Base-by-base conservation (phyloP, 73 alveolate genomes). In the Paramecium caudatum region DNA sequence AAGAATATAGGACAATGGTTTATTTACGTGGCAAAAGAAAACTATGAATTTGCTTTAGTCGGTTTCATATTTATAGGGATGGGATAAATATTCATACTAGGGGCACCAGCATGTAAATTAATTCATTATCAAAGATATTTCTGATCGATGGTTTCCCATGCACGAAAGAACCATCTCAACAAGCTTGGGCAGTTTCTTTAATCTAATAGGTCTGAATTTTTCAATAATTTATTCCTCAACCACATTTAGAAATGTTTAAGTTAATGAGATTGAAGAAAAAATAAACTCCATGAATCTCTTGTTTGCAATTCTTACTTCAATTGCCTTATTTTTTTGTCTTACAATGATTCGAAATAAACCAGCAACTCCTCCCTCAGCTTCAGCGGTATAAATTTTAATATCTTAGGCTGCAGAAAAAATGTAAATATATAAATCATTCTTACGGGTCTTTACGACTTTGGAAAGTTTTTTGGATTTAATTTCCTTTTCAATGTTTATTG, bases 71-170 rank as follows among this genome's bases (percentile, higher is more conserved):
- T 74, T 19, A 37, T 69, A 16, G 88, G 88, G 15, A 30, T 65
- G 49, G 55, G 83, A 32, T 36, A 65, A 36, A 65, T 36, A 13
- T 65, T 10, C 19, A 65, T 65, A 25, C 34, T 65, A 65, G 83
- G 50, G 39, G 83, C 83, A 33, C 83, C 50, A n/a, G 83, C 55
- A 30, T 65, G 45, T 55, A 55, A 3, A 55, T 55, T 0, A 10
- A 23, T 23, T 55, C 9, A 23, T 0, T 55, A 7, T 5, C 1
- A 23, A 27, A 55, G 80, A 65, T 36, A 65, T 65, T 2, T 65
- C 83, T 12, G 83, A 65, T 12, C 27, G 49, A 65, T 65, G 83
- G 61, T 65, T 65, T 36, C 50, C 83, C 2, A 65, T 30, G 50
- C 55, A 65, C 34, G 83, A 65, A 32, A 65, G 83, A 32, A 65